phyloP scores from a whole-genome alignment of 176 grass and related monocot genomes.

The Chloris gayana region DNA sequence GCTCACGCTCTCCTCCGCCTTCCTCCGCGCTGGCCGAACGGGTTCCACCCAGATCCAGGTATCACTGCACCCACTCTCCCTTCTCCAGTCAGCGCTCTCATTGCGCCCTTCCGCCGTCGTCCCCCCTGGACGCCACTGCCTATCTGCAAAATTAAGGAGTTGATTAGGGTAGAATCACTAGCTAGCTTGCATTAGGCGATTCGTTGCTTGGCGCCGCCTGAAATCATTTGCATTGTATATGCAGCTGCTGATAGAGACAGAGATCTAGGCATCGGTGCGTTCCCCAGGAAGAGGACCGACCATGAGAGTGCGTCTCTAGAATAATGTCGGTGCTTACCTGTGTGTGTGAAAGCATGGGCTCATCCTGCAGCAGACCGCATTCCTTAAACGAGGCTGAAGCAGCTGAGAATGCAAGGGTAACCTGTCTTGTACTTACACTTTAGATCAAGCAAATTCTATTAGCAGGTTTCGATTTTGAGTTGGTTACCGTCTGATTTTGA shows the following conservation, averaged over 20 bases:
- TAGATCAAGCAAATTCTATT: background rate
- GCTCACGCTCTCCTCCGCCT: too few species aligned
- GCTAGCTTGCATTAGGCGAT: background rate
- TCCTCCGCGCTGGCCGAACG: background rate
- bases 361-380: conserved; percentile 88
- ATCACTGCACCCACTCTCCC: background rate
- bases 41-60: conserved; percentile 7
- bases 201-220: background rate
- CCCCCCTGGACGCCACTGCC: background rate
- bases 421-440: background rate
- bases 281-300: conserved; percentile 1
- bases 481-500: conserved; percentile 18
- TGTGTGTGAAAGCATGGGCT: conserved; percentile 83
- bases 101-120: background rate
- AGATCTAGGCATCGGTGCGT: background rate
- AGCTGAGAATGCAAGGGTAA: conserved; percentile 74
- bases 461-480: background rate
- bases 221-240: background rate
- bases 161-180: background rate
- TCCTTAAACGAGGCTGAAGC: conserved; percentile 67
- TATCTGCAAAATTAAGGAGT: background rate
- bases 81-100: background rate
- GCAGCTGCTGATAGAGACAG: background rate
- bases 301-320: conserved; percentile 48
- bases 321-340: conserved; percentile 64